Percentiles rank a stretch among this genome's conserved stretches.
Conservation (phyloP, 805 yeast species). For the Candida suzukii region DNA sequence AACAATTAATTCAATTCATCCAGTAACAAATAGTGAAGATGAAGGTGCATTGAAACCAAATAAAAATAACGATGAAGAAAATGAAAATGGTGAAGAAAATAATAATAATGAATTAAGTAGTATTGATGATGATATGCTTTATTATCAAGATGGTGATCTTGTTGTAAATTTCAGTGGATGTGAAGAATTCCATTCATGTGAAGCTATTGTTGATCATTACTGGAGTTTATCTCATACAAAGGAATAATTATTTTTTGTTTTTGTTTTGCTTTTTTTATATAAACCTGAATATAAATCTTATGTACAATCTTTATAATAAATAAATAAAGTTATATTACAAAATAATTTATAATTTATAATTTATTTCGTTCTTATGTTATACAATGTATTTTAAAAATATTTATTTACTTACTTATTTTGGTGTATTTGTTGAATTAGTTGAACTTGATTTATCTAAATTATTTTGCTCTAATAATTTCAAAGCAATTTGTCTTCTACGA, state of each 20-base stretch:
- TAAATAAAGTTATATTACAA: no score
- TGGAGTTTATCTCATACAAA: slow-evolving; percentile 13
- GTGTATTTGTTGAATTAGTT: not conserved
- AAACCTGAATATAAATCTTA: no score
- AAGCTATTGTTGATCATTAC: slow-evolving; percentile 34
- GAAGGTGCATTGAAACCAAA: slow-evolving; percentile 54
- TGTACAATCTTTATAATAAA: no score
- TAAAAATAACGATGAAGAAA: slow-evolving; percentile 43
- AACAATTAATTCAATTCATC: slow-evolving; percentile 41
- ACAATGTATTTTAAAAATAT: no score
- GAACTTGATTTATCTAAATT: not conserved
- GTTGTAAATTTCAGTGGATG: slow-evolving; percentile 59
- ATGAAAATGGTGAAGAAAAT: slow-evolving; percentile 24
- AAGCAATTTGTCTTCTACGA: slow-evolving; percentile 70
- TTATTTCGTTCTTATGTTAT: no score
- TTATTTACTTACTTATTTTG: no score
- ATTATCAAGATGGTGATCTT: slow-evolving; percentile 44
- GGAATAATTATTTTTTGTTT: not conserved
- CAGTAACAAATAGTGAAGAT: slow-evolving; percentile 27
- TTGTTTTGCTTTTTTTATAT: no score
- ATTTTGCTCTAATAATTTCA: slow-evolving; percentile 62
- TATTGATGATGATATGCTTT: slow-evolving; percentile 37
- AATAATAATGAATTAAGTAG: no score
- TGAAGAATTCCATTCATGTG: slow-evolving; percentile 43
- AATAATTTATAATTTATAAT: not conserved